Conservation (phyloP, 2,329 filamentous ascomycete species). For the Colletotrichum endophyticum region DNA sequence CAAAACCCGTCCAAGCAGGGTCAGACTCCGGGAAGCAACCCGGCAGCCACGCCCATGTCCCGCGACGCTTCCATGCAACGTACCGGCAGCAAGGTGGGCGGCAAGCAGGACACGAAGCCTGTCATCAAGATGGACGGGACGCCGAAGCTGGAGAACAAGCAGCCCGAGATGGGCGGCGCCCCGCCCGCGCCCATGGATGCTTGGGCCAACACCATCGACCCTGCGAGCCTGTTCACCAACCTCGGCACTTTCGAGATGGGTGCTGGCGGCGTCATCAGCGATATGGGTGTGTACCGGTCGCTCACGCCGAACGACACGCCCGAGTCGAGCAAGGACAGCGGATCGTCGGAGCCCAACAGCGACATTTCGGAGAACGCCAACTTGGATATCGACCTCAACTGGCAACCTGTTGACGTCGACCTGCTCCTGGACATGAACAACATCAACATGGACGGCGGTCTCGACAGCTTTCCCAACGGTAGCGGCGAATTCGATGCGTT, state of each 20-base stretch:
- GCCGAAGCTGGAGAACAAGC: constrained; percentile 28
- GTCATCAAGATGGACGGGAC: constrained; percentile 32
- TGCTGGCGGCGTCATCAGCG: constrained; percentile 53
- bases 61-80: constrained; percentile 56
- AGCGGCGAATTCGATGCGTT: constrained; percentile 26
- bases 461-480: constrained; percentile 21
- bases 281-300: constrained; percentile 58
- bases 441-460: constrained; percentile 31
- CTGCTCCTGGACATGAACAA: constrained; percentile 47
- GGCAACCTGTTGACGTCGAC: constrained; percentile 54
- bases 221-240: constrained; percentile 44
- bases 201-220: constrained; percentile 46
- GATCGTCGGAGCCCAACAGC: constrained; percentile 64
- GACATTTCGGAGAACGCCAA: constrained; percentile 62
- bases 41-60: constrained; percentile 54
- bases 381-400: constrained; percentile 59
- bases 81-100: constrained; percentile 49
- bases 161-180: constrained; percentile 29
- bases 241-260: constrained; percentile 45
- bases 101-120: constrained; percentile 41
- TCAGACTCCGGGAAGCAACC: constrained; percentile 47
- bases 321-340: constrained; percentile 66
- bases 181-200: constrained; percentile 23
- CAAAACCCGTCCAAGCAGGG: constrained; percentile 51
- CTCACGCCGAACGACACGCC: constrained; percentile 68